Conservation (phyloP, 2,329 filamentous ascomycete species). For the Podosphaera aphanis region DNA sequence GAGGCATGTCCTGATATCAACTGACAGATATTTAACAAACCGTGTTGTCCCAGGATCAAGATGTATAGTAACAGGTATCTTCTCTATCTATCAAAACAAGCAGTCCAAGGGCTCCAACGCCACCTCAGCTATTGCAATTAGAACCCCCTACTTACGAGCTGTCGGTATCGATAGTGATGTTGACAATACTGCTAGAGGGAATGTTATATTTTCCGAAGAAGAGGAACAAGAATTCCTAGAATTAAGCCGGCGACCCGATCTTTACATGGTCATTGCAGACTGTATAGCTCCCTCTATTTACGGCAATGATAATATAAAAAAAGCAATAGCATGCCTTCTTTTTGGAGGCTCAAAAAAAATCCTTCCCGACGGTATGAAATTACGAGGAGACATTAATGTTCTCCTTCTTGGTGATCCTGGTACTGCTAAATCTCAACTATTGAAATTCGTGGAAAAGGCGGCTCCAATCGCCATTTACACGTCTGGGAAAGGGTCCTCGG, state of each 20-base stretch:
- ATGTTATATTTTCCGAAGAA: conserved; percentile 67
- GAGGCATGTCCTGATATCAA: conserved; percentile 80
- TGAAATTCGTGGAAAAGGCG: conserved; percentile 94
- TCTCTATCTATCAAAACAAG: conserved; percentile 93
- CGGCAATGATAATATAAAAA: conserved; percentile 89
- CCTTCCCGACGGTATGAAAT: conserved; percentile 86
- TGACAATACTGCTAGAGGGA: conserved; percentile 71
- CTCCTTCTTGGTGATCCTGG: conserved; percentile 88
- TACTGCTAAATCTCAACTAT: conserved; percentile 88
- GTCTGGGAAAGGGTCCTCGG: conserved; percentile 91
- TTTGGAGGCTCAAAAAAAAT: conserved; percentile 96
- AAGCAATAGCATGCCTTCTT: conserved; percentile 79
- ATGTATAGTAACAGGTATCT: conserved; percentile 90
- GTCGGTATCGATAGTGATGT: conserved; percentile 81
- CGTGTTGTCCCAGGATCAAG: conserved; percentile 83
- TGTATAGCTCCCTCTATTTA: conserved; percentile 97
- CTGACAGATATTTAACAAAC: conserved; percentile 90
- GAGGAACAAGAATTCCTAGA: conserved; percentile 93
- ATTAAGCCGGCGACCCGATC: conserved; percentile 67
- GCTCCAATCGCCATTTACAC: conserved; percentile 96
- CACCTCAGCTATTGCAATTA: conserved; percentile 71
- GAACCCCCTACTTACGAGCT: conserved; percentile 81
- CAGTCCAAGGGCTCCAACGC: conserved; percentile 51
- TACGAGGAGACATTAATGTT: conserved; percentile 95
- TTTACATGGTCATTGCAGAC: conserved; percentile 75